Evolutionary conservation across 2,329 filamentous ascomycete species (phyloP).

Genomic region (Daldinia sp.): DNA sequence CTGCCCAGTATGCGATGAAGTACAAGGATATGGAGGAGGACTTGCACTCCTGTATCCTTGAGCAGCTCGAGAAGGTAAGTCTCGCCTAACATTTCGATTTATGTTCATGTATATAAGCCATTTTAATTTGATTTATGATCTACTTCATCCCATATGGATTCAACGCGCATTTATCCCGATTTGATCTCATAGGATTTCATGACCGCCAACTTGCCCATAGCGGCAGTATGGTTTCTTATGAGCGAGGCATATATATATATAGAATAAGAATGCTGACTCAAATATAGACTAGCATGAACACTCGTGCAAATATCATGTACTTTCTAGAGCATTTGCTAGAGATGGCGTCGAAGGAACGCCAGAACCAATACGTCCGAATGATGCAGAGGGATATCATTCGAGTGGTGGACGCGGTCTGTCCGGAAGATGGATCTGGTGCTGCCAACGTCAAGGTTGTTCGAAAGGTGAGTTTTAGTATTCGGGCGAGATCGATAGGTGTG

Average conservation of each 20-base stretch:
- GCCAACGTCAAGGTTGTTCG: conserved; percentile 94
- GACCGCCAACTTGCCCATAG: neutral
- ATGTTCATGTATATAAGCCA: neutral
- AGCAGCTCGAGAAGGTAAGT: conserved; percentile 85
- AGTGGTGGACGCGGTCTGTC: conserved; percentile 91
- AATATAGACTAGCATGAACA: conserved; percentile 89
- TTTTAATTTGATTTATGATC: neutral
- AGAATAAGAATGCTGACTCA: conserved; percentile 7
- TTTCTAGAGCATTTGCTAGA: conserved; percentile 97
- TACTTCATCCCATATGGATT: too few relatives aligned
- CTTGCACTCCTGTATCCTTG: conserved; percentile 94
- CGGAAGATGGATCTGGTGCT: conserved; percentile 83
- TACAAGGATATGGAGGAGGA: conserved; percentile 96
- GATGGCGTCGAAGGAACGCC: conserved; percentile 77
- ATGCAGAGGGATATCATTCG: conserved; percentile 91
- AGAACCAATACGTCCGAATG: conserved; percentile 88
- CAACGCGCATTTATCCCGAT: neutral
- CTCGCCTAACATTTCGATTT: neutral
- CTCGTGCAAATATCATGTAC: conserved; percentile 97
- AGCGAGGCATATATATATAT: neutral
- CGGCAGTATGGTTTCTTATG: neutral
- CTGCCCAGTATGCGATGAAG: conserved; percentile 92
- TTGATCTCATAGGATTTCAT: neutral
- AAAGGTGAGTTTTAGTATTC: conserved; percentile 62
- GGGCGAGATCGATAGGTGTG: neutral